These are phyloP conservation scores for Trichosporon asahii DNA, from an alignment of 1,284 basidiomycete species.

Conservation along the genomic window DNA sequence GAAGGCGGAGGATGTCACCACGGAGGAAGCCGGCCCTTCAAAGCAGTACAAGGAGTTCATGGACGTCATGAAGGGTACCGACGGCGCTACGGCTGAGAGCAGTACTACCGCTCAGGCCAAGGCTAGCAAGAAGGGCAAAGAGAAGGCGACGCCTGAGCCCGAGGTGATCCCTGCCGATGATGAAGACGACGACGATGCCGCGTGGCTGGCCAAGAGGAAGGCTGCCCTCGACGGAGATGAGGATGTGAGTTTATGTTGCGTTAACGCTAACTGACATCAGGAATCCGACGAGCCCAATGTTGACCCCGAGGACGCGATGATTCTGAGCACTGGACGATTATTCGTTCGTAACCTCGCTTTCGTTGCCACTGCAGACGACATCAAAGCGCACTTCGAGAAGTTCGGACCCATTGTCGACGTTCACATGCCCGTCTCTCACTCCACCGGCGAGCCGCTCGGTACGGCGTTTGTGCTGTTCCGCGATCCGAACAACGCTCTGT, in stretches of 20 bases:
- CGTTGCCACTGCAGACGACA: constrained; percentile 70
- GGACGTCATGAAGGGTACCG: constrained; percentile 50
- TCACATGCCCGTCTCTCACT: constrained; percentile 71
- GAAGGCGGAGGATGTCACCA: constrained; percentile 17
- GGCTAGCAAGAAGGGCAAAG: constrained; percentile 58
- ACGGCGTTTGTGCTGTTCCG: constrained; percentile 76
- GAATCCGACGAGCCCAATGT: constrained; percentile 15
- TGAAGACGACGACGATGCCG: constrained; percentile 51
- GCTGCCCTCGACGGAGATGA: constrained; percentile 28
- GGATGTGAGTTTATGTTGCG: constrained; percentile 18
- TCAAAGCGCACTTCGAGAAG: constrained; percentile 64
- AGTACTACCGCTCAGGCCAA: constrained; percentile 42
- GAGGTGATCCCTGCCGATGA: background rate
- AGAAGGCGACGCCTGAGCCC: constrained; percentile 17
- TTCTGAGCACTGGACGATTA: constrained; percentile 73
- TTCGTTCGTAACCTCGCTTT: constrained; percentile 92
- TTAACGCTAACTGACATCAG: background rate
- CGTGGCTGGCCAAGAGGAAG: constrained; percentile 59
- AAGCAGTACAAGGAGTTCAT: constrained; percentile 62
- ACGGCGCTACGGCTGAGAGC: constrained; percentile 36
- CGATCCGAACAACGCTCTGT: constrained; percentile 64
- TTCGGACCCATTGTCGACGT: constrained; percentile 76
- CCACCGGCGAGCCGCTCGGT: constrained; percentile 68
- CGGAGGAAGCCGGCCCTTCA: constrained; percentile 53
- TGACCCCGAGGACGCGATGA: constrained; percentile 58